A percentile compares a stretch with the other conserved stretches of the same genome.
phyloP scores from a whole-genome alignment of 1,139 yeast genomes.

The Suhomyces terraborum region DNA sequence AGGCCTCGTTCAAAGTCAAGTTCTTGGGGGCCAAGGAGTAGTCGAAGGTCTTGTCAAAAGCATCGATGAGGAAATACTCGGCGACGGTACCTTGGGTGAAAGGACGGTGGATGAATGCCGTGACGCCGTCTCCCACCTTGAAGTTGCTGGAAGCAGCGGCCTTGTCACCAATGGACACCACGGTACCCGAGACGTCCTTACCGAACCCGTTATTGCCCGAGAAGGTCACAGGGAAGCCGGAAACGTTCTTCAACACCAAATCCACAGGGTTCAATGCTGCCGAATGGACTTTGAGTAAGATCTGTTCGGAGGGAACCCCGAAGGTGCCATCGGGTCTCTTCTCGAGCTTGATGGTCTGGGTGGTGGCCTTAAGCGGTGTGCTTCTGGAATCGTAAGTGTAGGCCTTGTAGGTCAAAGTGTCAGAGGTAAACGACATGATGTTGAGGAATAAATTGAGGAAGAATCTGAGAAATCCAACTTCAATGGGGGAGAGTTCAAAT shows the following conservation, averaged over 20 bases:
- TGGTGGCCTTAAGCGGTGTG: constrained; percentile 18
- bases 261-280: constrained; percentile 75
- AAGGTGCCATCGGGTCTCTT: constrained; percentile 36
- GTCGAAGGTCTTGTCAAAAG: constrained; percentile 43
- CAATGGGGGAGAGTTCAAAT: too few relatives aligned
- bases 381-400: constrained; percentile 19
- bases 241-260: constrained; percentile 43
- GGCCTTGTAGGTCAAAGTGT: constrained; percentile 22
- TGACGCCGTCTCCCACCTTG: constrained; percentile 63
- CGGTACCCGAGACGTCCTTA: constrained; percentile 67
- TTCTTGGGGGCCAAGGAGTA: constrained; percentile 50
- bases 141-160: constrained; percentile 33
- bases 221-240: constrained; percentile 24
- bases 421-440: constrained; percentile 21
- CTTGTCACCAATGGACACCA: constrained; percentile 57
- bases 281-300: constrained; percentile 59
- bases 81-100: constrained; percentile 55
- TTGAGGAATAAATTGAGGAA: constrained; percentile 5
- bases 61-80: constrained; percentile 41
- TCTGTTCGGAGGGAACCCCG: constrained; percentile 41
- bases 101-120: constrained; percentile 54
- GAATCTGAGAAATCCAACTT: too few relatives aligned
- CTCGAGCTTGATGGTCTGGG: constrained; percentile 23
- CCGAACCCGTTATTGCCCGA: constrained; percentile 58
- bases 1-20: constrained; percentile 55